phyloP scores from a whole-genome alignment of 1,284 basidiomycete genomes.

The Rhodotorula sp. region DNA sequence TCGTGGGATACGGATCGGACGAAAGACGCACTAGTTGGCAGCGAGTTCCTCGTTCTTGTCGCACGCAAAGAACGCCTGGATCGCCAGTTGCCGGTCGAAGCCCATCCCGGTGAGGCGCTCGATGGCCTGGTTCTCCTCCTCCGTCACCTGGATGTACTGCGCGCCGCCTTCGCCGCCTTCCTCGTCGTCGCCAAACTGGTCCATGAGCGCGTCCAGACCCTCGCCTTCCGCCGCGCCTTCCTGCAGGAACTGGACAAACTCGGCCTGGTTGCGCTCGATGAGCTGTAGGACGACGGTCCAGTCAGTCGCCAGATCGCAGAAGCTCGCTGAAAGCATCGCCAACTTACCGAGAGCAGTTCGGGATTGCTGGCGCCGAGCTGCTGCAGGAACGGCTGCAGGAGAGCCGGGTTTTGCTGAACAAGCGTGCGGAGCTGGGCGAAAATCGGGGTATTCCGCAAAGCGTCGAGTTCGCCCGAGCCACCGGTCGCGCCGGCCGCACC shows the following conservation, averaged over 20 bases:
- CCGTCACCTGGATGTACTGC: slow-evolving; percentile 72
- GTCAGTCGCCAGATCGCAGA: neutral
- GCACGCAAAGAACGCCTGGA: slow-evolving; percentile 79
- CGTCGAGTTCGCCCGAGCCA: slow-evolving; percentile 47
- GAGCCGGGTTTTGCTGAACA: slow-evolving; percentile 69
- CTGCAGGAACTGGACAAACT: slow-evolving; percentile 43
- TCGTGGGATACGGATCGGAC: neutral
- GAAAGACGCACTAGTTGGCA: slow-evolving; percentile 63
- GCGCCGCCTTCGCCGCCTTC: slow-evolving; percentile 40
- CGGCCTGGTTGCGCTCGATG: slow-evolving; percentile 45
- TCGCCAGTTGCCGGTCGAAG: slow-evolving; percentile 66
- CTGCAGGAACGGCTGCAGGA: slow-evolving; percentile 76
- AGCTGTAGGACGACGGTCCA: slow-evolving; percentile 12
- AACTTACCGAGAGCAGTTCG: slow-evolving; percentile 52
- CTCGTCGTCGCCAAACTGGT: slow-evolving; percentile 34
- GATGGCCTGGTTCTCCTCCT: slow-evolving; percentile 81
- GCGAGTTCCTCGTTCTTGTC: slow-evolving; percentile 94
- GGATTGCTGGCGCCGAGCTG: slow-evolving; percentile 75
- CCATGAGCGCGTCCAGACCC: slow-evolving; percentile 38
- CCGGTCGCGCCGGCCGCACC: slow-evolving; percentile 38
- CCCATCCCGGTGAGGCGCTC: slow-evolving; percentile 81
- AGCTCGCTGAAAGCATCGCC: neutral
- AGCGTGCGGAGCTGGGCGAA: slow-evolving; percentile 52
- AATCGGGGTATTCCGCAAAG: slow-evolving; percentile 50
- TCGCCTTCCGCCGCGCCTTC: slow-evolving; percentile 43